Evolutionary conservation across 2,329 filamentous ascomycete species (phyloP).

Genomic region (Colletotrichum costaricense): DNA sequence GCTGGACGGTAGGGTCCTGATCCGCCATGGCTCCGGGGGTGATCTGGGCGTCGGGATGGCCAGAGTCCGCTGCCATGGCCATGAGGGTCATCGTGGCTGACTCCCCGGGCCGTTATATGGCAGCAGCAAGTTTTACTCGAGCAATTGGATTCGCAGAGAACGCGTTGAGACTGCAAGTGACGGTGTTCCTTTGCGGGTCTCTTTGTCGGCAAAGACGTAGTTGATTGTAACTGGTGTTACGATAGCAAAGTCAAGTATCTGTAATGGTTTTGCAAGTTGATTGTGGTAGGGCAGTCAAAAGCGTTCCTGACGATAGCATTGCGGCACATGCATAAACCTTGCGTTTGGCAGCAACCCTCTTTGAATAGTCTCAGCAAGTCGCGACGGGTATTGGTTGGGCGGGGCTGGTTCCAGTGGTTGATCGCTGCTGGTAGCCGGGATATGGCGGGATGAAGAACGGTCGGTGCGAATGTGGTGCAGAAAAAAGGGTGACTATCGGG

Average conservation of each 20-base stretch:
- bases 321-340: conserved; percentile 36
- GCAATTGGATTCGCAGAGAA: background rate
- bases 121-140: conserved; percentile 20
- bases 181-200: background rate
- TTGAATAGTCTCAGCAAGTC: conserved; percentile 18
- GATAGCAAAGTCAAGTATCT: conserved; percentile 34
- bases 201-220: conserved; percentile 36
- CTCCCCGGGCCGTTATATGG: conserved; percentile 32
- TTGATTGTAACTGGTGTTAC: conserved; percentile 35
- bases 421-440: conserved; percentile 22
- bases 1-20: conserved; percentile 30
- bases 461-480: conserved; percentile 28
- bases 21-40: conserved; percentile 18
- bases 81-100: conserved; percentile 34
- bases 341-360: conserved; percentile 30
- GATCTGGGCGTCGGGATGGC: conserved; percentile 22
- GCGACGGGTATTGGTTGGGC: conserved; percentile 19
- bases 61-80: conserved; percentile 38
- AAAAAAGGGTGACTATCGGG: conserved; percentile 19
- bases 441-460: conserved; percentile 28
- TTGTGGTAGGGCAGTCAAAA: conserved; percentile 23
- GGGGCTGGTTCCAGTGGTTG: conserved; percentile 23
- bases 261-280: conserved; percentile 20
- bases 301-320: conserved; percentile 34
- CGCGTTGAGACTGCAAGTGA: background rate